Base-by-base conservation (phyloP, 305 asterid species). In the Caryopteris hybrid region DNA sequence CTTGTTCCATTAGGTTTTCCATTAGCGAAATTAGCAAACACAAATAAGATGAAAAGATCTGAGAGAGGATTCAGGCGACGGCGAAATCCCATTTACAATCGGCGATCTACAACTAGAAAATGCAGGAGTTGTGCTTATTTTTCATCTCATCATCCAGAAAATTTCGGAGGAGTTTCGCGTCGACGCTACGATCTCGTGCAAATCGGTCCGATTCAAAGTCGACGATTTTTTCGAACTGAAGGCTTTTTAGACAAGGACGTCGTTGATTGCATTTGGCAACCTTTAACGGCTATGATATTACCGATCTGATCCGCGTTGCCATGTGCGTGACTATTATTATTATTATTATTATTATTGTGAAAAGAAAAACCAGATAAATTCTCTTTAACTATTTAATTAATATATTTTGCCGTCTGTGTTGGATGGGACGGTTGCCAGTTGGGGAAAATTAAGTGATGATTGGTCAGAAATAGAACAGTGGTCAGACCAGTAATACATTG, bases 81-180 rank as follows among this genome's bases (percentile, higher is more conserved):
- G 77, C 71, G 85, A 21, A 79, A 59, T 78, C 85, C 89, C 89
- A 84, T 84, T 68, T 81, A 79, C 36, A 62, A 55, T 8, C 85
- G 69, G 76, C 80, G 80, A 69, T 76, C 66, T 29, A 51, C 9
- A 34, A 43, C 64, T 63, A 29, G 25, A 33, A 59, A 29, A 75
- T 52, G 71, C 64, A 63, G 52, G 46, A 57, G 45, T 14, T 60
- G 58, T 23, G 70, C 68, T 18, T 36, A 52, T 50, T 27, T 63
- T 45, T 75, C 80, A 79, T 75, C 75, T 71, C 83, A 75, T 79
- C 31, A 34, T 61, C 48, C 51, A 20, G 29, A 36, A n/a, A n/a
- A 23, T 51, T 17, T 2, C 12, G 2, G 6, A 23, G 23, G 11
- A 72, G 3, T 18, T 3, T 18, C 8, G 27, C 34, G 29, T 36